Base-by-base conservation (phyloP, 495 filamentous ascomycete genomes). In the Penicillium lividum region DNA sequence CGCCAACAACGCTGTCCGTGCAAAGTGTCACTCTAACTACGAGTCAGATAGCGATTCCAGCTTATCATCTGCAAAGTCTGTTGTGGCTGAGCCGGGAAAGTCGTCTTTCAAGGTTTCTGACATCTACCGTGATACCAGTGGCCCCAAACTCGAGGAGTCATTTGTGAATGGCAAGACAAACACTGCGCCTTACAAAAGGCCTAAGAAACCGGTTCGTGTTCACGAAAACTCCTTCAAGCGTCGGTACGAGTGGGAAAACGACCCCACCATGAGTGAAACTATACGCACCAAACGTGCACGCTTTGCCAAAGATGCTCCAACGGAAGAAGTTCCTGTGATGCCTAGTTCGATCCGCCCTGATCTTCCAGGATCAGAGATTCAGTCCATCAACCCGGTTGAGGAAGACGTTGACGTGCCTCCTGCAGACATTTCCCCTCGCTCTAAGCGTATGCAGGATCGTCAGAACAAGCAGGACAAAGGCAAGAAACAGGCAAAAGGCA, bases 41-140 rank as follows among this genome's bases (percentile, higher is more conserved):
- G 31, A 61, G 7, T 74, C 74, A 80, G 58, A 69, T 31, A 82
- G 73, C 27, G 68, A 70, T 11, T 80, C 77, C 9, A 77, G 73
- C 13, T 51, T 80, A 27, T 81, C 81, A 29, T 77, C 77, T 3
- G 69, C 69, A 6, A 70, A 72, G 38, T 73, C 74, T 1, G 48
- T 73, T 45, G 72, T 72, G 43, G 60, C 54, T 33, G 71, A 75
- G 49, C 59, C 68, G 18, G 15, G 10, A 18, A 44, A 60, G 55
- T 29, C 68, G 59, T 15, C 57, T 33, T 16, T 67, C 42, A 67
- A 61, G 27, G 25, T 49, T 13, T 57, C 67, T 3, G 64, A 69
- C 33, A 64, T 69, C 29, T 69, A 69, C 51, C 64, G 64, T 5
- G 67, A 67, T 47, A 67, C 64, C 16, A 60, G 51, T 53, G 67